These are phyloP conservation scores for Mallotus japonicus DNA, from an alignment of 441 rosid species.

Conservation along the genomic window DNA sequence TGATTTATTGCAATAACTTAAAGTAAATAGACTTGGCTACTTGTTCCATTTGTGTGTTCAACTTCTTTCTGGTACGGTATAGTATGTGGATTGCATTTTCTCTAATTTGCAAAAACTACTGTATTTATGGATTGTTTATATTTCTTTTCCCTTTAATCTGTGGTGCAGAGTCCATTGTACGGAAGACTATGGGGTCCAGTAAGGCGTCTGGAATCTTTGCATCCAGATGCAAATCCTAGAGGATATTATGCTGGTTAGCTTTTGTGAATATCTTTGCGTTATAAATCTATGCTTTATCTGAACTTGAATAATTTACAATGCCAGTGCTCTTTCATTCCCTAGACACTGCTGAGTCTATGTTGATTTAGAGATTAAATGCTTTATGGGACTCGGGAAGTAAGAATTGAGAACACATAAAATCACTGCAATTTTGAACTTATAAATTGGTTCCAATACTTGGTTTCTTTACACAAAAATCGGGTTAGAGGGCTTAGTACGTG, in stretches of 20 bases:
- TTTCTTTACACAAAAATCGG: not conserved
- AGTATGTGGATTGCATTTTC: not conserved
- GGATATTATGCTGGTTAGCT: slow-evolving; percentile 65
- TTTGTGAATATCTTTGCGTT: slow-evolving; percentile 13
- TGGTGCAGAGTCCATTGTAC: slow-evolving; percentile 63
- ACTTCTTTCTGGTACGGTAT: not conserved
- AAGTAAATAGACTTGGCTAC: not conserved
- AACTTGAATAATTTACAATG: slow-evolving; percentile 1
- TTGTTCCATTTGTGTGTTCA: not conserved
- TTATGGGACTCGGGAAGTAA: not conserved
- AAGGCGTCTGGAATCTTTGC: slow-evolving; percentile 62
- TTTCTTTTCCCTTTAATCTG: slow-evolving; percentile 17
- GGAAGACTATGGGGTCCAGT: slow-evolving; percentile 92
- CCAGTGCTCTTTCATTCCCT: not conserved
- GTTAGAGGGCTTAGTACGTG: not conserved
- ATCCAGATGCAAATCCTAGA: slow-evolving; percentile 88
- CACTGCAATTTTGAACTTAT: not conserved
- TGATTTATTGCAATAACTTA: not conserved
- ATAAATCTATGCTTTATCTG: not conserved
- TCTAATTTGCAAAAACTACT: not conserved
- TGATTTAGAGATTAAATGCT: not conserved
- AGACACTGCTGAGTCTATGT: not conserved
- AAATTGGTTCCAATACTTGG: not conserved
- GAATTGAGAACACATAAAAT: not conserved
- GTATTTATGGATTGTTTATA: not conserved